These are phyloP conservation scores for Pseudopithomyces maydicus DNA, from an alignment of 2,329 filamentous ascomycete species.

Conservation along the genomic window DNA sequence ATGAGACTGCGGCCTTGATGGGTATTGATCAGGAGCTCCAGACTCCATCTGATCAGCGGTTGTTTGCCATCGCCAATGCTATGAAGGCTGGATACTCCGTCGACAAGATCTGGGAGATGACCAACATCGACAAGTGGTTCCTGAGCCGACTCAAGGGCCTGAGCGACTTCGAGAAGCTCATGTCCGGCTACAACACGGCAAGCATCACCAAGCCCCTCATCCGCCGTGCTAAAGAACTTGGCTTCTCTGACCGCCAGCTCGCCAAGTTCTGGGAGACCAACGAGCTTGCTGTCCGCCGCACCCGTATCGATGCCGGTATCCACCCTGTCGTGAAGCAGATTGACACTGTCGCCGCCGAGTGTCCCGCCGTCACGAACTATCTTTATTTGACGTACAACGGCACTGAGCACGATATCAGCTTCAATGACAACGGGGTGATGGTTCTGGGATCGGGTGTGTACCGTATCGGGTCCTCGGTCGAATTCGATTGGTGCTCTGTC, in stretches of 20 bases:
- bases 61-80: constrained; percentile 97
- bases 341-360: constrained; percentile 96
- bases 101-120: constrained; percentile 97
- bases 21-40: constrained; percentile 95
- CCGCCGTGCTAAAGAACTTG: constrained; percentile 86
- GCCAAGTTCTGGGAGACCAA: constrained; percentile 95
- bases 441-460: constrained; percentile 96
- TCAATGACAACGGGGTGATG: constrained; percentile 92
- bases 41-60: constrained; percentile 93
- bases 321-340: constrained; percentile 95
- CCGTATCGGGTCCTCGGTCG: constrained; percentile 94
- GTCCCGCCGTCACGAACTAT: constrained; percentile 93
- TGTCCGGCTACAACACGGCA: constrained; percentile 72
- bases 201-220: constrained; percentile 69
- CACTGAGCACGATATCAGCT: constrained; percentile 79
- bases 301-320: constrained; percentile 85
- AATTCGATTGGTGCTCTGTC: constrained; percentile 99
- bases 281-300: constrained; percentile 83
- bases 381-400: constrained; percentile 96
- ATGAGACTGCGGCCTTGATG: constrained; percentile 84
- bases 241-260: constrained; percentile 92
- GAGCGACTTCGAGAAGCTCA: constrained; percentile 82
- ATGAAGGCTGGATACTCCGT: constrained; percentile 94
- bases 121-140: constrained; percentile 99
- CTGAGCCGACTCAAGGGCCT: constrained; percentile 87